Base-by-base conservation (phyloP, 1,284 basidiomycete genomes). In the Heterobasidion occidentale region DNA sequence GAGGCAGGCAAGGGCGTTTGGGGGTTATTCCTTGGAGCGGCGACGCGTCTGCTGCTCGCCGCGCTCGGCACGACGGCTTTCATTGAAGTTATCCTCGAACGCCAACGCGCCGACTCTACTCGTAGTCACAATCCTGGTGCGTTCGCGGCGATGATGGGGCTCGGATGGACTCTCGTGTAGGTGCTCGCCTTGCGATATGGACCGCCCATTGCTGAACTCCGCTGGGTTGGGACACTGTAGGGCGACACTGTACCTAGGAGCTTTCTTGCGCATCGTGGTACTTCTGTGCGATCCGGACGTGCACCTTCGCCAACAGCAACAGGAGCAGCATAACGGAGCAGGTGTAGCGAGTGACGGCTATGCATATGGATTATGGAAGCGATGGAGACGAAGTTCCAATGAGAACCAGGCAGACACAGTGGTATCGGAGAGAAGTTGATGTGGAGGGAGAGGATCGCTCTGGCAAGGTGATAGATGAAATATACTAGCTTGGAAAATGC, bases 141-240 rank as follows among this genome's bases (percentile, higher is more conserved):
- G 34, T 60, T 53, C 9, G 48, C 55, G n/a, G 59, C 59, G 9
- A 51, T 60, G 1, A 49, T 60, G 44, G 58, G 59, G 7, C 50
- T 60, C 34, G 59, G 59, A 14, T 60, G 59, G 59, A 46, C 59
- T 42, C 15, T 60, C 17, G 59, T 60, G 59, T 60, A 33, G 50
- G 59, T 60, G 9, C 1, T 9, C 27, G 27, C 27, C 5, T 27
- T 27, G 27, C 27, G 5, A 27, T 27, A 27, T 27, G 4, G 4
- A 6, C 27, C 27, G 6, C 27, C 6, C 27, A 27, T 27, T 27
- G 4, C 27, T 27, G 27, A 27, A 27, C 27, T 27, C 6, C 27
- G 27, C 27, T 27, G 27, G 27, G 27, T 27, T 27, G 27, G 27
- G 27, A 27, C 27, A 5, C 27, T 5, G 9, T 45, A 60, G 59